Conservation (phyloP, 2,329 filamentous ascomycete genomes). For the Aureobasidium lini region DNA sequence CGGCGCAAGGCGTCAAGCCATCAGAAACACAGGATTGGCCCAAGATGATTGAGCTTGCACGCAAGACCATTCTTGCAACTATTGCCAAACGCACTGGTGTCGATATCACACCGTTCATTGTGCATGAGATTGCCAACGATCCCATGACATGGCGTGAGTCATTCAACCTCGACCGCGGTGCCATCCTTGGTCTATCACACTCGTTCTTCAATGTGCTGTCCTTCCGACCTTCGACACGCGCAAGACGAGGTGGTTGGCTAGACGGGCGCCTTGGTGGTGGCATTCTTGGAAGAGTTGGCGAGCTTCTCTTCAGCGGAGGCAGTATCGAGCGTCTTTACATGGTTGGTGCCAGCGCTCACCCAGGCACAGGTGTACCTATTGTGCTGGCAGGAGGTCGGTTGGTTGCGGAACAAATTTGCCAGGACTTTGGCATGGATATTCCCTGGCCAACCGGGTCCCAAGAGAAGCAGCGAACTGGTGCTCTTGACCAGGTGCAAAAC, state of each 20-base stretch:
- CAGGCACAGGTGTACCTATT: constrained; percentile 69
- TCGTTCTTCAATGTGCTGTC: constrained; percentile 66
- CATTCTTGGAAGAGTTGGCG: constrained; percentile 13
- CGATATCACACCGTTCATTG: constrained; percentile 42
- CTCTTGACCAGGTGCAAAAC: constrained; percentile 2
- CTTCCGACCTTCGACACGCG: constrained; percentile 58
- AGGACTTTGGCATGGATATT: constrained; percentile 30
- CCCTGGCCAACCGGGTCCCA: constrained; percentile 30
- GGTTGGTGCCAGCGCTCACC: constrained; percentile 68
- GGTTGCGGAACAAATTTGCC: constrained; percentile 46
- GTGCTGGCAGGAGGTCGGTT: constrained; percentile 62
- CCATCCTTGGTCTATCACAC: constrained; percentile 65
- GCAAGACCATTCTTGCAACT: constrained; percentile 53
- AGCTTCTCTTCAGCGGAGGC: constrained; percentile 19
- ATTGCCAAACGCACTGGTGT: constrained; percentile 55
- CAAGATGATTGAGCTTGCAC: constrained; percentile 51
- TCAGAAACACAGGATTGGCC: constrained; percentile 52
- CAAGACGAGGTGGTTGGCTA: constrained; percentile 35
- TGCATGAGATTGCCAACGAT: constrained; percentile 58
- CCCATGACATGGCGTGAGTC: constrained; percentile 56
- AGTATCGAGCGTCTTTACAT: constrained; percentile 54
- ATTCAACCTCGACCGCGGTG: constrained; percentile 69
- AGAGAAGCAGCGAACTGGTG: constrained; percentile 11
- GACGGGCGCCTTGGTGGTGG: constrained; percentile 20
- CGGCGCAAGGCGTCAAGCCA: constrained; percentile 32